Evolutionary conservation across 306 rosid genomes (phyloP).

Genomic region (Corylus americana): DNA sequence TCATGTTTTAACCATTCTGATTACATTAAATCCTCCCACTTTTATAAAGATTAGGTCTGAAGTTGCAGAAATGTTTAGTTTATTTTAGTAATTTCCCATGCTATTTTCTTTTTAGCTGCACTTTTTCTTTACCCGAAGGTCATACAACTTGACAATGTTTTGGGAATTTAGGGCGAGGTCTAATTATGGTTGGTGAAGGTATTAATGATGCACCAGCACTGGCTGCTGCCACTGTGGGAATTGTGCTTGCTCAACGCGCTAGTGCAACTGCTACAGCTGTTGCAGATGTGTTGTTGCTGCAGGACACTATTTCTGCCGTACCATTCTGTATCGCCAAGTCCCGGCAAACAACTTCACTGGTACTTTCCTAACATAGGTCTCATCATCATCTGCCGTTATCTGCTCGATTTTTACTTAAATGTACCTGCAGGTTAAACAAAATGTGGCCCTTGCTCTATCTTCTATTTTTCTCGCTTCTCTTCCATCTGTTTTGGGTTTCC

Average conservation of each 20-base stretch:
- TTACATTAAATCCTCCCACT: not conserved
- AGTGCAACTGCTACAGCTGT: constrained; percentile 97
- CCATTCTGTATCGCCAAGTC: constrained; percentile 96
- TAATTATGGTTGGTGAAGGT: constrained; percentile 98
- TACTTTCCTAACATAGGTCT: constrained; percentile 28
- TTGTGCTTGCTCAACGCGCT: constrained; percentile 94
- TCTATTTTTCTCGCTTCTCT: constrained; percentile 84
- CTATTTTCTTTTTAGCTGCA: constrained; percentile 1
- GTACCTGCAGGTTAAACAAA: constrained; percentile 83
- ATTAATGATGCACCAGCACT: constrained; percentile 98
- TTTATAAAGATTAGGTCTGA: not conserved
- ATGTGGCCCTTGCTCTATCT: constrained; percentile 80
- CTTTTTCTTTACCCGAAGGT: not conserved
- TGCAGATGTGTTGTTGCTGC: constrained; percentile 85
- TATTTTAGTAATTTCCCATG: not conserved
- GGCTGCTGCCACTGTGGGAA: constrained; percentile 96
- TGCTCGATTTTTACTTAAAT: constrained; percentile 23
- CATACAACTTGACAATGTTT: not conserved
- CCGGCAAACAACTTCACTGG: constrained; percentile 93
- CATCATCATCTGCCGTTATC: not conserved
- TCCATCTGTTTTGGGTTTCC: constrained; percentile 90
- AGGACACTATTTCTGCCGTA: constrained; percentile 80
- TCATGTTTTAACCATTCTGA: not conserved
- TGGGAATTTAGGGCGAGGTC: constrained; percentile 69
- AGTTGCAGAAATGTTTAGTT: too few species aligned